Base-by-base conservation (phyloP, 2,329 filamentous ascomycete species). In the Hypoxylon sp. region DNA sequence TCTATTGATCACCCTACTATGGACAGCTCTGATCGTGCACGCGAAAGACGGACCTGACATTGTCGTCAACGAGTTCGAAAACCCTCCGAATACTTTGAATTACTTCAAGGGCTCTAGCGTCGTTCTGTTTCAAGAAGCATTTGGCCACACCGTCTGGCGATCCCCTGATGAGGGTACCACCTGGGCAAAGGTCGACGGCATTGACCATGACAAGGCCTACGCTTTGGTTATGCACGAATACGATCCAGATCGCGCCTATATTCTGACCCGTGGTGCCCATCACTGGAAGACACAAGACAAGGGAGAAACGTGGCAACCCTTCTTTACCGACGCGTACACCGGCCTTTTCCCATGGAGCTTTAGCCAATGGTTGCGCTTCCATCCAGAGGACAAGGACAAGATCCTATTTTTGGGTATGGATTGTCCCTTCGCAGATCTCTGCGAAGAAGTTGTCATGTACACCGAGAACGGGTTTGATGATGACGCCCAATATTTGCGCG, bases 71-170 rank as follows among this genome's bases (percentile, higher is more conserved):
- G 72, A 80, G 35, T 89, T 97, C 73, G 76, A 88, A 32, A 78
- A 85, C 63, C 72, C 78, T 44, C 89, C 91, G 1, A 69, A 74
- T 44, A 85, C 86, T 68, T 76, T 97, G 60, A 88, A 89, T 73
- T 99, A 96, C 74, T 97, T 99, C 68, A 87, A 94, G 66, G 90
- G 93, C 70, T 92, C 90, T 60, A 87, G 96, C 69, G 83, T 88
- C 41, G 78, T 96, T 51, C 73, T 97, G 34, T 86, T 91, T 67
- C 85, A 88, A 63, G 89, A 96, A 68, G 67, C 76, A 38, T 71
- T 78, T 9, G 79, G 80, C 29, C 78, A 80, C 52, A 84, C 83
- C 56, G 78, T 96, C 41, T 91, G 87, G 71, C 86, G 90, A 53
- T 96, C 93, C 32, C 78, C 79, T 35, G 84, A 97, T 74, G 91